These are phyloP conservation scores for Lantana camara DNA, from an alignment of 257 asterid genomes.

Conservation along the genomic window DNA sequence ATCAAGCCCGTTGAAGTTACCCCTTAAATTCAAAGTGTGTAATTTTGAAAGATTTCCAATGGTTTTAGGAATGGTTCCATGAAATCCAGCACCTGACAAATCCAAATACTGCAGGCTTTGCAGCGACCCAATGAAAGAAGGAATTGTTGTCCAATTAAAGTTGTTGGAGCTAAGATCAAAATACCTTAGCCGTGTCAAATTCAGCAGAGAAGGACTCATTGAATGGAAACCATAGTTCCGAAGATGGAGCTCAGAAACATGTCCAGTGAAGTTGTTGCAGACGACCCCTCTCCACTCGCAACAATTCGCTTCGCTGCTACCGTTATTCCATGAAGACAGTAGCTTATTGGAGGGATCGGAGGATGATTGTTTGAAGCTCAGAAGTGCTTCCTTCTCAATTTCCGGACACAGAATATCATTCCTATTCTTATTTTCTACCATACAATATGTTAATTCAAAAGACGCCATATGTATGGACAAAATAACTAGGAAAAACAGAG, in stretches of 20 bases:
- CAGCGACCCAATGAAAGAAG: neutral
- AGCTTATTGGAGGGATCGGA: neutral
- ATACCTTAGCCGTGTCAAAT: neutral
- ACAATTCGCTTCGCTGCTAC: conserved; percentile 17
- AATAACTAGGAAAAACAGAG: neutral
- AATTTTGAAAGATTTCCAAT: neutral
- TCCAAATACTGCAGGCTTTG: neutral
- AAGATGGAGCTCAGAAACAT: conserved; percentile 18
- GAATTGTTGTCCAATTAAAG: neutral
- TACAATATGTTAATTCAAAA: neutral
- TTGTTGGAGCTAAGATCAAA: neutral
- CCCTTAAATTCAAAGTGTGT: neutral
- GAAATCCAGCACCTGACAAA: neutral
- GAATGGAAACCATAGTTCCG: neutral
- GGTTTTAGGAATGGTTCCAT: neutral
- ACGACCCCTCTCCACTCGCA: conserved; percentile 34
- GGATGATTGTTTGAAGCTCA: conserved; percentile 25
- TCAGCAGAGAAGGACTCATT: conserved; percentile 23
- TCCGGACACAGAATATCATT: conserved; percentile 2
- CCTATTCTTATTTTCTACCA: too few relatives aligned
- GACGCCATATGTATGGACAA: too few relatives aligned
- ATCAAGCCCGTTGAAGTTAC: neutral
- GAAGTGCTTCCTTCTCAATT: conserved; percentile 33
- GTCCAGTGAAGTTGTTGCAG: conserved; percentile 23
- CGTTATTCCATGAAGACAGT: conserved; percentile 31